A percentile compares a stretch with the other conserved stretches of the same genome.
These are phyloP conservation scores for Adenanthera pavonina DNA, from an alignment of 306 rosid genomes.

Conservation along the genomic window DNA sequence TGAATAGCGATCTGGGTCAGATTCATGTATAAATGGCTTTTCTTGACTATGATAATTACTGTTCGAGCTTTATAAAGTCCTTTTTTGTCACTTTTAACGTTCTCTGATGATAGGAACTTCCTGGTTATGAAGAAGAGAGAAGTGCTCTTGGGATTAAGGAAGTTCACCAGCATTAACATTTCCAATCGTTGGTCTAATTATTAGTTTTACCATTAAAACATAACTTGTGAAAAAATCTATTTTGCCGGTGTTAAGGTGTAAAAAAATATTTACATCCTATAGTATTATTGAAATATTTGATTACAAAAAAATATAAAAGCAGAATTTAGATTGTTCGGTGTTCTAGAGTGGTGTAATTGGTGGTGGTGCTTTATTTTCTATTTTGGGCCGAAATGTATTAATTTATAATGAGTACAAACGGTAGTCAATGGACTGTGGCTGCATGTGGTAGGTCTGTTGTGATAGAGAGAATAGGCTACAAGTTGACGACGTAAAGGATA, in stretches of 20 bases:
- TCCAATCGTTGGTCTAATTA: neutral
- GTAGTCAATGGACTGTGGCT: slow-evolving; percentile 12
- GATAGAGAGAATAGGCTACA: neutral
- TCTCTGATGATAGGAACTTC: neutral
- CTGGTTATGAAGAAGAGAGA: neutral
- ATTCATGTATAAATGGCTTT: neutral
- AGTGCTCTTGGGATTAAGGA: neutral
- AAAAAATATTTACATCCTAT: too few relatives aligned
- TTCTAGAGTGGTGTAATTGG: neutral
- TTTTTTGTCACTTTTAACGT: neutral
- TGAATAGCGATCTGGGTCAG: slow-evolving; percentile 28
- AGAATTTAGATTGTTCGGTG: neutral
- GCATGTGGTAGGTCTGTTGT: slow-evolving; percentile 32
- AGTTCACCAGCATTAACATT: slow-evolving; percentile 3
- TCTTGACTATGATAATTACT: neutral
- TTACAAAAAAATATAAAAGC: neutral
- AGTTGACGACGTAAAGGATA: slow-evolving; percentile 15
- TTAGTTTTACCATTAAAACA: neutral
- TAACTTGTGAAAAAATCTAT: neutral
- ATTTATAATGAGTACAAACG: neutral
- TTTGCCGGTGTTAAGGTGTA: neutral
- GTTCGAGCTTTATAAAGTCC: neutral
- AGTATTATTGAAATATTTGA: neutral
- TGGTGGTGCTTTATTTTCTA: neutral
- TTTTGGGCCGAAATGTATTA: neutral